Conservation (phyloP, 306 rosid genomes). For the Prunus padus region DNA sequence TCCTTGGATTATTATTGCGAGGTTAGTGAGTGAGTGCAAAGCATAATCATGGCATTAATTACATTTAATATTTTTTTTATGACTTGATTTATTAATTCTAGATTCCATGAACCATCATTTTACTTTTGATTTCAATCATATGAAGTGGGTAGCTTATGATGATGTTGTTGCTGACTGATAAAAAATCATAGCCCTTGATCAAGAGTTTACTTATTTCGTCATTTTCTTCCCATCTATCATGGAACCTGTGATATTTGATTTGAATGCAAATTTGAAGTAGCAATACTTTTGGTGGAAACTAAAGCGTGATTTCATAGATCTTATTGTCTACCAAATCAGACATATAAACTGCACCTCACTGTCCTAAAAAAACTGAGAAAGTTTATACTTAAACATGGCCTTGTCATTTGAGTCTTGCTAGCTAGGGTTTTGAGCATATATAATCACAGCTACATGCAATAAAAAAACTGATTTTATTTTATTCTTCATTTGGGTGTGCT, state of each 20-base stretch:
- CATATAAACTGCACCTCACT: background rate
- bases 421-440: background rate
- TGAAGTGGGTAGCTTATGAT: conserved; percentile 20
- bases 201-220: background rate
- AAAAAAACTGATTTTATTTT: too few species aligned
- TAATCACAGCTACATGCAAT: too few species aligned
- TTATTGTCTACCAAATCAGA: background rate
- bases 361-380: too few species aligned
- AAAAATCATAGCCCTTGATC: background rate
- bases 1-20: background rate
- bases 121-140: conserved; percentile 27
- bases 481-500: too few species aligned
- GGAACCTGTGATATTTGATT: background rate
- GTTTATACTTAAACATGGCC: too few species aligned
- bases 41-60: conserved; percentile 44
- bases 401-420: too few species aligned
- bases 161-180: conserved; percentile 12
- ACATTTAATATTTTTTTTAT: conserved; percentile 9
- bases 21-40: conserved; percentile 28
- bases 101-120: conserved; percentile 19
- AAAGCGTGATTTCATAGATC: background rate
- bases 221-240: background rate
- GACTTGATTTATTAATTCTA: background rate
- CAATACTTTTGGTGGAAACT: background rate
- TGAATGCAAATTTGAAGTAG: background rate